Percentiles rank a stretch among this genome's conserved stretches.
These are phyloP conservation scores for Aurantiochytrium sp. DNA, from an alignment of 108 stramenopile species.

Conservation along the genomic window DNA sequence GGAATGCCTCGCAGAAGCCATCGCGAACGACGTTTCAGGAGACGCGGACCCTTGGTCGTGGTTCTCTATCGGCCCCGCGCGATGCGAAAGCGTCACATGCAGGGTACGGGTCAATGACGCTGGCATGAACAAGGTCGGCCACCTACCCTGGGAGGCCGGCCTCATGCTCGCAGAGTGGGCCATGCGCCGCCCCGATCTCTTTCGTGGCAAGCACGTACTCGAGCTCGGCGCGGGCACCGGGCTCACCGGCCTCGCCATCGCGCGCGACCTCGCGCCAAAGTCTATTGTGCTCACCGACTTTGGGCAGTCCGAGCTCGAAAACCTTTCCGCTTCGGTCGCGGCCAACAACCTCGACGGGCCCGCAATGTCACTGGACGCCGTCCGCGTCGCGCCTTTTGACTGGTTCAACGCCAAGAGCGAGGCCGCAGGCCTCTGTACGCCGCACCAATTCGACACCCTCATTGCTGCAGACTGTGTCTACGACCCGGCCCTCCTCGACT, in stretches of 20 bases:
- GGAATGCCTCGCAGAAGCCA: not conserved
- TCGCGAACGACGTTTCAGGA: not conserved
- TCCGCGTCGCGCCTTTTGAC: not conserved
- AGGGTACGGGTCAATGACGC: not conserved
- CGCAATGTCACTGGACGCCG: not conserved
- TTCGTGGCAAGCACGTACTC: not conserved
- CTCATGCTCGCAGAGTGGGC: conserved; percentile 8
- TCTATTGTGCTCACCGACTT: not conserved
- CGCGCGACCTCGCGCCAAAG: not conserved
- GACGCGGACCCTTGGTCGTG: not conserved
- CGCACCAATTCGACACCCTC: not conserved
- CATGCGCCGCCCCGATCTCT: not conserved
- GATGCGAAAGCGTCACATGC: not conserved
- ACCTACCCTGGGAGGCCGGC: not conserved
- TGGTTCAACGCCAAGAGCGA: not conserved
- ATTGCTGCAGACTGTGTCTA: not conserved
- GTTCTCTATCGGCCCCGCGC: not conserved
- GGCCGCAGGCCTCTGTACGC: not conserved
- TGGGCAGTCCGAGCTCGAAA: not conserved
- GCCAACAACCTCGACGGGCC: not conserved
- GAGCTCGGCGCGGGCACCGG: conserved; percentile 36
- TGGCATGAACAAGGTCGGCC: not conserved
- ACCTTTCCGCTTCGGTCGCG: not conserved
- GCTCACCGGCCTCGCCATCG: not conserved
- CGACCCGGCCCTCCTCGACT: not conserved